phyloP scores from a whole-genome alignment of 2,329 filamentous ascomycete species.

The Pseudocercospora macadamiae region DNA sequence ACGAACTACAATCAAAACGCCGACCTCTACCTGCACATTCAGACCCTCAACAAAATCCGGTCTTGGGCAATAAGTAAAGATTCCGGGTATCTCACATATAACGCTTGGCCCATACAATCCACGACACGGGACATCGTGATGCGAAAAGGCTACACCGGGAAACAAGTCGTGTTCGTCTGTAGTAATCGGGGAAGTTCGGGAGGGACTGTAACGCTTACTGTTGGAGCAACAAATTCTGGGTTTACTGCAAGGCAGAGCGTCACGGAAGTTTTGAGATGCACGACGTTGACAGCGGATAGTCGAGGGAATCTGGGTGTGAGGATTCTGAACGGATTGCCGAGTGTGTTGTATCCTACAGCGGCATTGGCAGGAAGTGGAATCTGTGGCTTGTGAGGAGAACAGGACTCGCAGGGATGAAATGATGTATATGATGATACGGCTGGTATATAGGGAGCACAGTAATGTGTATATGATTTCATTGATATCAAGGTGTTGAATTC shows the following conservation, averaged over 20 bases:
- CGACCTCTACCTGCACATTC: conserved; percentile 44
- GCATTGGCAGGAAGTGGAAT: conserved; percentile 24
- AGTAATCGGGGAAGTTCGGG: conserved; percentile 31
- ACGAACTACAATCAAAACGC: conserved; percentile 42
- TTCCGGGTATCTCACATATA: conserved; percentile 43
- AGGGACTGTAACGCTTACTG: conserved; percentile 24
- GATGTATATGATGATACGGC: not conserved
- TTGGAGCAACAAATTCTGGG: conserved; percentile 32
- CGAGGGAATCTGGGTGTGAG: conserved; percentile 44
- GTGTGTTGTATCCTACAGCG: conserved; percentile 22
- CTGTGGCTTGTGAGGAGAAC: conserved; percentile 20
- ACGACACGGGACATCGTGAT: conserved; percentile 47
- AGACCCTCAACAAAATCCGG: conserved; percentile 55
- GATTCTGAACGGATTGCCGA: conserved; percentile 16
- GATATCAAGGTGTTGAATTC: not conserved
- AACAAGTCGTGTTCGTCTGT: conserved; percentile 41
- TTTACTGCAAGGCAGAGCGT: conserved; percentile 31
- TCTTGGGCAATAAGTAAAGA: conserved; percentile 45
- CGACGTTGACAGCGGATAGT: conserved; percentile 45
- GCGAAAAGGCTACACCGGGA: conserved; percentile 45
- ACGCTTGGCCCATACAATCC: conserved; percentile 42
- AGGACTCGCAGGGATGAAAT: not conserved
- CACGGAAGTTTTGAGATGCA: conserved; percentile 51
- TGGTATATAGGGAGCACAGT: not conserved
- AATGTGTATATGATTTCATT: not conserved